A percentile compares a stretch with the other conserved stretches of the same genome.
phyloP scores from a whole-genome alignment of 148 eudicot genomes.

The Arbutus unedo region DNA sequence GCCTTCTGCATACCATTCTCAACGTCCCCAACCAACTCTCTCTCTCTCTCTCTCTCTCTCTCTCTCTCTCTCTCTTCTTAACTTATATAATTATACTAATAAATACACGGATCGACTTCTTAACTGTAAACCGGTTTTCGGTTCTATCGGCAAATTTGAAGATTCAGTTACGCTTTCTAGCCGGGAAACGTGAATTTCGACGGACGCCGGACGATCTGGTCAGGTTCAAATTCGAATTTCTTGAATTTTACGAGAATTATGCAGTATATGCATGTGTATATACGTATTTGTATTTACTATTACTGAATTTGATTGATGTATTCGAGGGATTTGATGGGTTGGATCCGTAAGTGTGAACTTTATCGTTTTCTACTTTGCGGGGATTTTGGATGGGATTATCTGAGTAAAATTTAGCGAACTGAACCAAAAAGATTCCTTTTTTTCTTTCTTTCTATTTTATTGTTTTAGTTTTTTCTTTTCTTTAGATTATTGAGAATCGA shows the following conservation, averaged over 20 bases:
- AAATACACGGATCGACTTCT: neutral
- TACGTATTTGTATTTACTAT: neutral
- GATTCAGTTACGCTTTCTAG: neutral
- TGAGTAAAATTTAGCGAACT: neutral
- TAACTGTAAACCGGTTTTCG: neutral
- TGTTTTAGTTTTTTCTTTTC: neutral
- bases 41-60: conserved; percentile 11
- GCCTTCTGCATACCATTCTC: neutral
- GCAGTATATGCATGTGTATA: neutral
- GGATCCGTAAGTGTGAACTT: neutral
- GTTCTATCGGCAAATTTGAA: neutral
- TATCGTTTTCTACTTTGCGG: neutral
- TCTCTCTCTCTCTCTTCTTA: neutral
- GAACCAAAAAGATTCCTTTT: neutral
- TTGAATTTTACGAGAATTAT: neutral
- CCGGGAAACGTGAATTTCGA: neutral
- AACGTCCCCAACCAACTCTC: neutral
- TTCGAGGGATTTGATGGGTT: neutral
- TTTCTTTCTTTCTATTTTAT: neutral
- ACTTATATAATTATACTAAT: neutral
- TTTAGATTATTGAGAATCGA: neutral
- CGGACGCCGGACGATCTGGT: neutral
- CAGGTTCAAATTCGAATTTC: neutral
- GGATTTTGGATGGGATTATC: neutral
- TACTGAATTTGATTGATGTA: neutral